Evolutionary conservation across 495 filamentous ascomycete species (phyloP).

Genomic region (Podospora pseudopauciseta): DNA sequence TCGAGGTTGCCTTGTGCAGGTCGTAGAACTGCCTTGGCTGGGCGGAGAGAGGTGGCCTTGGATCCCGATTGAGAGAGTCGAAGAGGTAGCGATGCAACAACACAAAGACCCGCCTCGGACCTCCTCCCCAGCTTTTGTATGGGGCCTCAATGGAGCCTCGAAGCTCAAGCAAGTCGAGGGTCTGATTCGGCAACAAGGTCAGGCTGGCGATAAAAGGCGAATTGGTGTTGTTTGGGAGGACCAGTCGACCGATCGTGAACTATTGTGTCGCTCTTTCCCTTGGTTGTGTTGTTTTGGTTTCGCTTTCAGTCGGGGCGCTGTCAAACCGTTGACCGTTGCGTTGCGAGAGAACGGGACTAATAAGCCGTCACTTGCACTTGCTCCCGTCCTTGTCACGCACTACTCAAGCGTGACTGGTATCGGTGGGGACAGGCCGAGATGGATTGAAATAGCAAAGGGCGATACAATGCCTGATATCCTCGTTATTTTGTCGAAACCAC

Average conservation of each 20-base stretch:
- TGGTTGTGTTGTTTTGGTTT: background rate
- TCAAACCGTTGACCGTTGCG: background rate
- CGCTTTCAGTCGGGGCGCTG: background rate
- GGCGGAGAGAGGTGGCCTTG: conserved; percentile 5
- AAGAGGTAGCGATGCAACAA: conserved; percentile 10
- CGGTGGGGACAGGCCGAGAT: background rate
- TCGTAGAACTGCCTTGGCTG: conserved; percentile 6
- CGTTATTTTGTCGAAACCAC: background rate
- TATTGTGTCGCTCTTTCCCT: background rate
- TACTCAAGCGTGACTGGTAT: background rate
- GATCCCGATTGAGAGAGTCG: background rate
- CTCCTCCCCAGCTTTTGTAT: background rate
- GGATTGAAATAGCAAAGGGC: background rate
- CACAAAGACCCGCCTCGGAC: conserved; percentile 10
- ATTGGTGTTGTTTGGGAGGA: background rate
- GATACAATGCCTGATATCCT: background rate
- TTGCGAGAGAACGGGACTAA: background rate
- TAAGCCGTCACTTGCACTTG: background rate
- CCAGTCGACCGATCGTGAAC: background rate
- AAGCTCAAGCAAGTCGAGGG: background rate
- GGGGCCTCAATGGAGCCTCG: conserved; percentile 3
- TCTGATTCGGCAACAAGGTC: background rate
- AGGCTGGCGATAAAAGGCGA: background rate
- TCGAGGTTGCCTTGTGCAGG: conserved; percentile 1
- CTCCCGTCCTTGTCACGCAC: background rate